Evolutionary conservation across 495 filamentous ascomycete species (phyloP).

Genomic region (Neurospora sp.): DNA sequence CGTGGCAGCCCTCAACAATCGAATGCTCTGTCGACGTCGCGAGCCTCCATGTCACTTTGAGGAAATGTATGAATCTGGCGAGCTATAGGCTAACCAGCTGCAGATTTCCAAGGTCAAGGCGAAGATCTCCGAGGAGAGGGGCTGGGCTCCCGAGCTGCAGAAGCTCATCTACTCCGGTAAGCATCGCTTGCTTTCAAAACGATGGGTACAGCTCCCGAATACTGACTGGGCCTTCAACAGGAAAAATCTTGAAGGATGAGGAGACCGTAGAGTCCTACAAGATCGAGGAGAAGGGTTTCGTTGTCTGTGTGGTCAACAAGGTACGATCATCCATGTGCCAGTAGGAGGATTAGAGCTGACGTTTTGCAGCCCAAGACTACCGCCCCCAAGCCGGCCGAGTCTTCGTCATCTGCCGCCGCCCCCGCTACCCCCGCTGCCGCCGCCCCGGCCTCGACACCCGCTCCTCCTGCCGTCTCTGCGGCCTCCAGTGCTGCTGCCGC

Average conservation of each 20-base stretch:
- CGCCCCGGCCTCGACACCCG: conserved; percentile 47
- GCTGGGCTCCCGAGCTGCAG: conserved; percentile 77
- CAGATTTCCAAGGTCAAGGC: conserved; percentile 84
- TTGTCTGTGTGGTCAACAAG: conserved; percentile 96
- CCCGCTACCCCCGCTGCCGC: conserved; percentile 63
- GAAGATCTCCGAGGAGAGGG: conserved; percentile 79
- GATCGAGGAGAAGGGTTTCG: conserved; percentile 98
- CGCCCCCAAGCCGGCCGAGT: conserved; percentile 56
- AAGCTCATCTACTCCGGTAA: conserved; percentile 97
- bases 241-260: conserved; percentile 95
- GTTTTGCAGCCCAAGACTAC: conserved; percentile 19
- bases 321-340: conserved; percentile 33
- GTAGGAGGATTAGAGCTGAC: background rate
- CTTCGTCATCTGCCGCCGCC: conserved; percentile 37
- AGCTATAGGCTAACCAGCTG: conserved; percentile 10
- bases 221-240: conserved; percentile 32
- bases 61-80: background rate
- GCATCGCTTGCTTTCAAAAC: conserved; percentile 9
- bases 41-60: background rate
- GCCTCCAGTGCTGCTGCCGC: conserved; percentile 45
- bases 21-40: background rate
- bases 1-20: background rate
- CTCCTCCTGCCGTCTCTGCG: conserved; percentile 48
- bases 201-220: background rate
- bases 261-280: conserved; percentile 92